A percentile compares a stretch with the other conserved stretches of the same genome.
These are phyloP conservation scores for Agaricus sinodeliciosus DNA, from an alignment of 768 basidiomycete species.

Conservation along the genomic window DNA sequence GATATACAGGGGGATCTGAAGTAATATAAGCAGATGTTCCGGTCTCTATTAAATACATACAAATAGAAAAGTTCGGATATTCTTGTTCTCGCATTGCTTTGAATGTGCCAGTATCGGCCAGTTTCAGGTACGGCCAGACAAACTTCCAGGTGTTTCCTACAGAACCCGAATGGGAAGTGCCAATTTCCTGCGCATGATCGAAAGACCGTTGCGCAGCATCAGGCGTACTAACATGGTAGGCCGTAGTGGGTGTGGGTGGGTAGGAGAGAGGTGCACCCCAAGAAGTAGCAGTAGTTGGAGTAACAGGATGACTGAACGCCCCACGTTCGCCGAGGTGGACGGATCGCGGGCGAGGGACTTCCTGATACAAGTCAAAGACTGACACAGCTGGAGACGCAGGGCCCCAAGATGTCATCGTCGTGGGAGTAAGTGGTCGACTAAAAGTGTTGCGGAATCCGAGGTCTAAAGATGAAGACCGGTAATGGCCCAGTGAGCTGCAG, in stretches of 20 bases:
- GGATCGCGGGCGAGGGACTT: slow-evolving; percentile 1
- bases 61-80: slow-evolving; percentile 16
- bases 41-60: slow-evolving; percentile 13
- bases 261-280: slow-evolving; percentile 44
- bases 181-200: slow-evolving; percentile 15
- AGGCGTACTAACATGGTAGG: slow-evolving; percentile 31
- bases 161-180: slow-evolving; percentile 5
- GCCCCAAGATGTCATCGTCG: slow-evolving; percentile 13
- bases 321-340: slow-evolving; percentile 12
- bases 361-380: not conserved
- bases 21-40: not conserved
- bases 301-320: slow-evolving; percentile 28
- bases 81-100: not conserved
- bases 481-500: slow-evolving; percentile 26
- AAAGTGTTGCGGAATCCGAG: slow-evolving; percentile 23
- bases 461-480: slow-evolving; percentile 32
- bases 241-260: slow-evolving; percentile 30
- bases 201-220: slow-evolving; percentile 32
- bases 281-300: slow-evolving; percentile 43
- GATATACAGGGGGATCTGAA: slow-evolving; percentile 26
- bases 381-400: slow-evolving; percentile 3
- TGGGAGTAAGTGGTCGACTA: slow-evolving; percentile 7
- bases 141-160: slow-evolving; percentile 11
- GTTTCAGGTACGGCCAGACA: slow-evolving; percentile 14
- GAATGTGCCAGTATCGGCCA: not conserved